Conservation (phyloP, 148 eudicot species). For the Camellia japonica region DNA sequence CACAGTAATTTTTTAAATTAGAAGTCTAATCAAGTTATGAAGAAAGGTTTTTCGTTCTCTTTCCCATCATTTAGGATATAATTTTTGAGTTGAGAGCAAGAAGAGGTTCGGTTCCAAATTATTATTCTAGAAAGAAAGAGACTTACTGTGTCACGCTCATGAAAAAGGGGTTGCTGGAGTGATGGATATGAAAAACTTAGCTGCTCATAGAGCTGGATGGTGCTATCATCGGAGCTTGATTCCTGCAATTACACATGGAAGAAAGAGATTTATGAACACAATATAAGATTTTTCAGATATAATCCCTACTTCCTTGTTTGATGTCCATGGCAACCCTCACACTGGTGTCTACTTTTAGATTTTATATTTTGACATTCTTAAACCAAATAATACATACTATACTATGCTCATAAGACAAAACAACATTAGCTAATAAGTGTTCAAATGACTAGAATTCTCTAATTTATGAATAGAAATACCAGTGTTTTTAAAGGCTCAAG, state of each 20-base stretch:
- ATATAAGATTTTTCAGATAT: too few species aligned
- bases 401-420: too few species aligned
- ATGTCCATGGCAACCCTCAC: not conserved
- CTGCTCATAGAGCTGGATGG: constrained; percentile 36
- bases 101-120: not conserved
- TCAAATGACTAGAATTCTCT: too few species aligned
- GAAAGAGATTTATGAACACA: not conserved
- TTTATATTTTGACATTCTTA: too few species aligned
- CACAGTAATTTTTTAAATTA: too few species aligned
- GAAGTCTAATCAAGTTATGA: too few species aligned
- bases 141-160: constrained; percentile 86
- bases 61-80: not conserved
- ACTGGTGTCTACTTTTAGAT: not conserved
- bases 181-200: constrained; percentile 59
- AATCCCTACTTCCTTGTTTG: not conserved
- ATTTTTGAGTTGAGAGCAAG: not conserved
- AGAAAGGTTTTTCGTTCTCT: too few species aligned
- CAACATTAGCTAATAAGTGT: too few species aligned
- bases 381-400: too few species aligned
- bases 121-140: not conserved
- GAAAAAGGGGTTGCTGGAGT: constrained; percentile 64
- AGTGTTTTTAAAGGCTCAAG: too few species aligned
- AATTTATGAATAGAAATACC: too few species aligned
- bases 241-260: constrained; percentile 40
- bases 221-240: constrained; percentile 38